Base-by-base conservation (phyloP, 495 filamentous ascomycete species). In the Penicillium paxilli region DNA sequence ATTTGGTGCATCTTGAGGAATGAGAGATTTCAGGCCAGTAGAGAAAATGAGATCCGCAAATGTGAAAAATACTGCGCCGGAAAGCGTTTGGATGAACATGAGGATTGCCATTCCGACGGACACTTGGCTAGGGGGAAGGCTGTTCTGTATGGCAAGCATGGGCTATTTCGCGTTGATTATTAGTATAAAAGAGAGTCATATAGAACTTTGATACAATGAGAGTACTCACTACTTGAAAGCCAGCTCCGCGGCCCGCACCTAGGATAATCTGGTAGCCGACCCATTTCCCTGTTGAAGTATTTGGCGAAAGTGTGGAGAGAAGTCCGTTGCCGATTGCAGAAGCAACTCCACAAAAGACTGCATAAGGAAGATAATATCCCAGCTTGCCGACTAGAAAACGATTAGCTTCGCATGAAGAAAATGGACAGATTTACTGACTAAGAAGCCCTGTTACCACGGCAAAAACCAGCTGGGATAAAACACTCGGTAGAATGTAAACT, bases 201-300 rank as follows among this genome's bases (percentile, higher is more conserved):
- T 30, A 8, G 33, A 5, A 3, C 33, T 14, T 47, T 21, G 49
- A 26, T 30, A 26, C 11, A 41, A 11, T 11, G 16, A 11, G 32
- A 37, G 37, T 16, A 7, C 49, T 52, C 51, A 68, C 77, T 44
- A 76, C 62, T 50, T 82, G 79, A 49, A 81, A 64, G 1, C 68
- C 78, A 0, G 68, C 57, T 10, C 83, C 82, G 38, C 75, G 75
- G n/a, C 79, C 79, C 14, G 70, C 55, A 11, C 83, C 83, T 7
- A 71, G 54, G 8, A 87, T 59, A 32, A 84, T 74, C 57, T 84
- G 80, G 57, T 81, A 85, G 24, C 82, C 82, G 28, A 84, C 67
- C 77, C 80, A 83, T 40, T 63, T 78, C 23, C 67, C 76, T 0
- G 68, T 52, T 0, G 66, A 45, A 11, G 79, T 83, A 3, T 55